Conservation (phyloP, 768 basidiomycete species). For the Kwoniella sp. region DNA sequence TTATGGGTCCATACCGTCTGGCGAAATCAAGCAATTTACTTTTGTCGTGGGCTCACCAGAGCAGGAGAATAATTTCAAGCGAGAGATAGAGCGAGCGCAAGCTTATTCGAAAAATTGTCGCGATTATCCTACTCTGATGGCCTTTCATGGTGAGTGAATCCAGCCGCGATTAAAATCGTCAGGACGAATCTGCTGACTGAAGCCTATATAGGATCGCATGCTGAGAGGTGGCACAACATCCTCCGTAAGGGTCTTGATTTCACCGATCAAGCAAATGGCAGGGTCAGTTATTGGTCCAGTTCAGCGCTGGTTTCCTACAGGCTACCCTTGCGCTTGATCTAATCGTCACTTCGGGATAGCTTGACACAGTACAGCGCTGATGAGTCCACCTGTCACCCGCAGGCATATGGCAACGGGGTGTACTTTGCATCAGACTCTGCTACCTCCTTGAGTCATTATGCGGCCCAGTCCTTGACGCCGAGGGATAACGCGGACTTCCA, state of each 20-base stretch:
- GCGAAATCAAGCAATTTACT: conserved; percentile 31
- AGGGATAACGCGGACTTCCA: conserved; percentile 36
- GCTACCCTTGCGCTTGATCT: too few species aligned
- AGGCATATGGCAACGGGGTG: conserved; percentile 41
- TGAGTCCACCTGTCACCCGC: too few species aligned
- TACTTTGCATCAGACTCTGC: conserved; percentile 37
- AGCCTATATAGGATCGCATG: conserved; percentile 22
- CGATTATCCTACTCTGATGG: conserved; percentile 35
- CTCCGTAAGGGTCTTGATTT: conserved; percentile 39
- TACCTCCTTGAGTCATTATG: conserved; percentile 27
- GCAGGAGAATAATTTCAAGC: conserved; percentile 34
- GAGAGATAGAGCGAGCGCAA: conserved; percentile 31
- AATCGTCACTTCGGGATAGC: neutral
- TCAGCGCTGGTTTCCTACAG: too few species aligned
- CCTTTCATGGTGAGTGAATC: conserved; percentile 30
- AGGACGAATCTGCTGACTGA: neutral
- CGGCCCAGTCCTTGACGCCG: neutral
- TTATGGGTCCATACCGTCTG: neutral
- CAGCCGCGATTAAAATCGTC: neutral
- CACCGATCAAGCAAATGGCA: conserved; percentile 26
- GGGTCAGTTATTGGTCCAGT: conserved; percentile 13
- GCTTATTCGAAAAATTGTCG: conserved; percentile 5
- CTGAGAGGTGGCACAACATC: conserved; percentile 43
- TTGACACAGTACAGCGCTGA: too few species aligned
- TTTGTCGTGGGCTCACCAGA: conserved; percentile 42